phyloP scores from a whole-genome alignment of 1,284 basidiomycete genomes.

The Sanguinoderma infundibulare region DNA sequence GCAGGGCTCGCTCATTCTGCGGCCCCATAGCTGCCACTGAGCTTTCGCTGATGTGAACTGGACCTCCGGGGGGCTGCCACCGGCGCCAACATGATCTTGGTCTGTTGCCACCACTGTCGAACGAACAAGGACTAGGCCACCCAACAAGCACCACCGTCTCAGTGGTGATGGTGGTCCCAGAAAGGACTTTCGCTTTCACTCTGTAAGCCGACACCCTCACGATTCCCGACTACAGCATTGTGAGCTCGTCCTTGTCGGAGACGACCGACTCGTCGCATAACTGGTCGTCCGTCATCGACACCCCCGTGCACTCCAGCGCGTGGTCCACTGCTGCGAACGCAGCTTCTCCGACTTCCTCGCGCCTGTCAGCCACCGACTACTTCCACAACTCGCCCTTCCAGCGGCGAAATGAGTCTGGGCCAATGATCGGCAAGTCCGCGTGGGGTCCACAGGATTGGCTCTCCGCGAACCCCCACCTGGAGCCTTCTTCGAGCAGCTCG shows the following conservation, averaged over 20 bases:
- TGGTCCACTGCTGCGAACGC: conserved; percentile 58
- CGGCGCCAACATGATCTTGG: too few species aligned
- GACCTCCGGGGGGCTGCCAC: too few species aligned
- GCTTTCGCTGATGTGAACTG: too few species aligned
- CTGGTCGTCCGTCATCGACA: conserved; percentile 63
- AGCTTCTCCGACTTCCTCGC: conserved; percentile 66
- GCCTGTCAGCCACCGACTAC: conserved; percentile 58
- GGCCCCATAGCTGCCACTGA: too few species aligned
- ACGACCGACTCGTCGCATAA: conserved; percentile 53
- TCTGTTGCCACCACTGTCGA: too few species aligned
- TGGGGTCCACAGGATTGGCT: conserved; percentile 85
- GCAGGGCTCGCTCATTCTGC: too few species aligned
- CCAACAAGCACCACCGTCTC: too few species aligned
- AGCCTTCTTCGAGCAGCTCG: conserved; percentile 50
- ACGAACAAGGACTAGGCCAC: too few species aligned
- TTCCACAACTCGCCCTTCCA: conserved; percentile 53
- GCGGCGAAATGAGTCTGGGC: conserved; percentile 41
- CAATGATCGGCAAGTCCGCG: conserved; percentile 79
- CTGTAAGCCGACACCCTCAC: conserved; percentile 54
- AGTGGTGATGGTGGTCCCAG: too few species aligned
- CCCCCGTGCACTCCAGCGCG: conserved; percentile 58
- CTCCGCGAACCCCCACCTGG: conserved; percentile 76
- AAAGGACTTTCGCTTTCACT: too few species aligned
- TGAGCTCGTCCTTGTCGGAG: conserved; percentile 50
- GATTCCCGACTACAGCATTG: conserved; percentile 50